These are phyloP conservation scores for Fraxinus latifolia DNA, from an alignment of 305 asterid genomes.

Conservation along the genomic window DNA sequence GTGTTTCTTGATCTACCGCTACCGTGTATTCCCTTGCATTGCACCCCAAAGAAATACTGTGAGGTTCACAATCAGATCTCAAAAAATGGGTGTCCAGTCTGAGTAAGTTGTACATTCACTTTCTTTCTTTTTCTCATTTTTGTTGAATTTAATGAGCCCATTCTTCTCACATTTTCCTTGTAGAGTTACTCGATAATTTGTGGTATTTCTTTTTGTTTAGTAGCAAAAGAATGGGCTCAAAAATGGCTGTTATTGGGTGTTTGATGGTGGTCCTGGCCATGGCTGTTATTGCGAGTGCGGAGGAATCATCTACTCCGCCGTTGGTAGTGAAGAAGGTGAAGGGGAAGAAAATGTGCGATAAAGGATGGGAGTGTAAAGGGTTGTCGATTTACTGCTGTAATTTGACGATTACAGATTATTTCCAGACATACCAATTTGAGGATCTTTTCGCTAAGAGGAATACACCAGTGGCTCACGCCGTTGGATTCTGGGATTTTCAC, in stretches of 20 bases:
- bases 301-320: conserved; percentile 17
- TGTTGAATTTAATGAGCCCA: conserved; percentile 14
- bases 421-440: conserved; percentile 72
- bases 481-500: conserved; percentile 72
- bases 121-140: conserved; percentile 13
- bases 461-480: conserved; percentile 68
- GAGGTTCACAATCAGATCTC: conserved; percentile 3
- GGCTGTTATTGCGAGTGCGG: conserved; percentile 22
- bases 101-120: not conserved
- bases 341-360: conserved; percentile 61
- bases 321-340: conserved; percentile 48
- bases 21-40: conserved; percentile 25
- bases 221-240: conserved; percentile 25
- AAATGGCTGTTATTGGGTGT: conserved; percentile 23
- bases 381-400: conserved; percentile 68
- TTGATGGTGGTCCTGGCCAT: conserved; percentile 21
- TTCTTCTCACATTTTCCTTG: not conserved
- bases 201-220: not conserved
- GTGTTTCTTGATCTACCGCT: conserved; percentile 38
- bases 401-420: conserved; percentile 63
- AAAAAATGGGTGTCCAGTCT: conserved; percentile 6
- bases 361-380: conserved; percentile 70
- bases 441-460: conserved; percentile 69
- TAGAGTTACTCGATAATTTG: not conserved
- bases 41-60: conserved; percentile 27